These are phyloP conservation scores for Candida yuanshanica DNA, from an alignment of 805 yeast species.

Conservation along the genomic window DNA sequence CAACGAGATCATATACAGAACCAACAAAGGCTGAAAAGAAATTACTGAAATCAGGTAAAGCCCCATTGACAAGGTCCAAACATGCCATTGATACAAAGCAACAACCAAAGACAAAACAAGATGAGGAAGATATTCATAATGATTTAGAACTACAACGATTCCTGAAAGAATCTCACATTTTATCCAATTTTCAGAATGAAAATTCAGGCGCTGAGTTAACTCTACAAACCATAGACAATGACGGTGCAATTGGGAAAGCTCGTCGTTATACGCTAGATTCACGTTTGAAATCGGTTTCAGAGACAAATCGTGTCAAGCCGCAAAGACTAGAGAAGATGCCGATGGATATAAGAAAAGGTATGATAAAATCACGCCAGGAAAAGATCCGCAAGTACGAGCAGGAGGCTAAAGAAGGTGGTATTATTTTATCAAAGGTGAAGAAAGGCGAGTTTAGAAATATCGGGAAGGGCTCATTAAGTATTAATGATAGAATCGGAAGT, in stretches of 20 bases:
- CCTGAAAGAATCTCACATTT: constrained; percentile 65
- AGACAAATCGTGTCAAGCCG: constrained; percentile 34
- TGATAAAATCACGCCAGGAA: constrained; percentile 51
- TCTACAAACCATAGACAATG: constrained; percentile 49
- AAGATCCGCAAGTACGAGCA: constrained; percentile 55
- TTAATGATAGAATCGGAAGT: constrained; percentile 36
- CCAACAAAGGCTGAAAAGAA: constrained; percentile 46
- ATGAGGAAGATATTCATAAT: constrained; percentile 53
- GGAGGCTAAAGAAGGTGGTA: constrained; percentile 87
- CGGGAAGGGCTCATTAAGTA: constrained; percentile 34
- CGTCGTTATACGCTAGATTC: constrained; percentile 58
- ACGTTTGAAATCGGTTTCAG: constrained; percentile 46
- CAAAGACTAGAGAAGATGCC: constrained; percentile 71
- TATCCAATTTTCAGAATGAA: constrained; percentile 29
- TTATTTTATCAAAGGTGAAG: constrained; percentile 65
- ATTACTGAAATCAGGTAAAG: constrained; percentile 51
- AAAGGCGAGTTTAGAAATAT: constrained; percentile 62
- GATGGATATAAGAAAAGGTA: constrained; percentile 82
- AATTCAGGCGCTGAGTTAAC: constrained; percentile 59
- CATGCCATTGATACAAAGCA: constrained; percentile 6
- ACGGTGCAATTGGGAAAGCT: constrained; percentile 51
- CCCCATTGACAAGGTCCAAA: constrained; percentile 33
- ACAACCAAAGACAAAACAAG: constrained; percentile 24
- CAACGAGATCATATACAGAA: constrained; percentile 21
- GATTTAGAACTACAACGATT: constrained; percentile 71